A percentile compares a stretch with the other conserved stretches of the same genome.
Conservation (phyloP, 495 filamentous ascomycete genomes). For the Paragyromitra xinjiangensis region DNA sequence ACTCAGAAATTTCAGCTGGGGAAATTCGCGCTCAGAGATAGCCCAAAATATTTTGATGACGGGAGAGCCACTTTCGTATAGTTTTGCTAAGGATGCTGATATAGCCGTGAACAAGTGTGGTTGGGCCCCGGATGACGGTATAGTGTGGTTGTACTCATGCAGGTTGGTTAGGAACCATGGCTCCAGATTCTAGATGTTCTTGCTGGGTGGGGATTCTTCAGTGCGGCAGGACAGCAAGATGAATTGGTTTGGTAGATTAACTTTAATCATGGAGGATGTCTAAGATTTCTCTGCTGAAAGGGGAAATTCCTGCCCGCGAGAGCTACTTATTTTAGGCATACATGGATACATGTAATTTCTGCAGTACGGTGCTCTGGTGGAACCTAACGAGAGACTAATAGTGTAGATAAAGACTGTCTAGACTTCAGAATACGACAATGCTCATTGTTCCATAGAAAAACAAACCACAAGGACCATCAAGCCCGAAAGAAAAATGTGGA, state of each 20-base stretch:
- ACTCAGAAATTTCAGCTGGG: slow-evolving; percentile 28
- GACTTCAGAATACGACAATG: too few relatives aligned
- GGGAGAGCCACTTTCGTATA: slow-evolving; percentile 4
- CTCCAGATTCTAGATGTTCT: background rate
- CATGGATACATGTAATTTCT: background rate
- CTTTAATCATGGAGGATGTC: background rate
- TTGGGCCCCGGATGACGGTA: slow-evolving; percentile 9
- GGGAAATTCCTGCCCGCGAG: background rate
- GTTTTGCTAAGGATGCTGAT: background rate
- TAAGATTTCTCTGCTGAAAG: background rate
- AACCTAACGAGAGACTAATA: background rate
- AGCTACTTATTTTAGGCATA: background rate
- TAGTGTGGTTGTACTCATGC: slow-evolving; percentile 32
- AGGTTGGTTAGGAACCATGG: background rate
- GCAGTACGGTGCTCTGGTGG: background rate
- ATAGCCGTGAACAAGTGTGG: slow-evolving; percentile 5
- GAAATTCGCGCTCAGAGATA: background rate
- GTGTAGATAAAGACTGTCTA: too few relatives aligned
- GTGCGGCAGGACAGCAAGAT: background rate
- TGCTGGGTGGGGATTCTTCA: background rate
- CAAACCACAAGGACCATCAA: too few relatives aligned
- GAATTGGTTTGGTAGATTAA: background rate
- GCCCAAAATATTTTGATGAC: background rate
- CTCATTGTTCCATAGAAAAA: too few relatives aligned
- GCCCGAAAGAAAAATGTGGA: too few relatives aligned